Conservation (phyloP, 768 basidiomycete species). For the Lenzites betulinus region DNA sequence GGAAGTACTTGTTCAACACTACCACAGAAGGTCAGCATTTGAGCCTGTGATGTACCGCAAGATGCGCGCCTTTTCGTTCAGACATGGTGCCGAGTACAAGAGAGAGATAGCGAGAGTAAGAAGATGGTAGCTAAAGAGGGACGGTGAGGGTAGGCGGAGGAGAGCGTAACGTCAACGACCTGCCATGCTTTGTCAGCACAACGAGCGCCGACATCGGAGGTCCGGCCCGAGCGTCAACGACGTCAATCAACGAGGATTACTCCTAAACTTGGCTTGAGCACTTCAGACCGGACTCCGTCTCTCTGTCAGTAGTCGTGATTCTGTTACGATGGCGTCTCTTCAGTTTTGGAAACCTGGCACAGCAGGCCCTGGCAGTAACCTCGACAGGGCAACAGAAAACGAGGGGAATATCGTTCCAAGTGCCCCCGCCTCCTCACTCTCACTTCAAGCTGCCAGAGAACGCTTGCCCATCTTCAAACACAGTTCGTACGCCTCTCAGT, state of each 20-base stretch:
- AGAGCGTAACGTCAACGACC: too few species aligned
- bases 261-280: too few species aligned
- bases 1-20: constrained; percentile 96
- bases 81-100: constrained; percentile 54
- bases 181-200: neutral
- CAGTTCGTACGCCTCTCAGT: constrained; percentile 45
- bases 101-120: neutral
- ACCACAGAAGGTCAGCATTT: constrained; percentile 11
- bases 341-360: constrained; percentile 94
- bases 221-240: too few species aligned
- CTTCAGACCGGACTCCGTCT: too few species aligned
- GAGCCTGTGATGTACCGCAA: neutral
- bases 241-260: too few species aligned
- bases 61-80: constrained; percentile 71
- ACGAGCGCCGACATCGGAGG: too few species aligned
- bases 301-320: too few species aligned
- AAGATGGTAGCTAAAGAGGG: neutral
- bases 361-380: constrained; percentile 77
- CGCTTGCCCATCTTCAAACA: constrained; percentile 90
- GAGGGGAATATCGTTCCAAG: constrained; percentile 76
- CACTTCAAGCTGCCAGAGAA: constrained; percentile 77
- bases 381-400: constrained; percentile 79
- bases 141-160: neutral
- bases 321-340: constrained; percentile 56
- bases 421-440: constrained; percentile 55